A percentile compares a stretch with the other conserved stretches of the same genome.
Evolutionary conservation across 1,139 yeast genomes (phyloP).

Genomic region (Meyerozyma athensensis): DNA sequence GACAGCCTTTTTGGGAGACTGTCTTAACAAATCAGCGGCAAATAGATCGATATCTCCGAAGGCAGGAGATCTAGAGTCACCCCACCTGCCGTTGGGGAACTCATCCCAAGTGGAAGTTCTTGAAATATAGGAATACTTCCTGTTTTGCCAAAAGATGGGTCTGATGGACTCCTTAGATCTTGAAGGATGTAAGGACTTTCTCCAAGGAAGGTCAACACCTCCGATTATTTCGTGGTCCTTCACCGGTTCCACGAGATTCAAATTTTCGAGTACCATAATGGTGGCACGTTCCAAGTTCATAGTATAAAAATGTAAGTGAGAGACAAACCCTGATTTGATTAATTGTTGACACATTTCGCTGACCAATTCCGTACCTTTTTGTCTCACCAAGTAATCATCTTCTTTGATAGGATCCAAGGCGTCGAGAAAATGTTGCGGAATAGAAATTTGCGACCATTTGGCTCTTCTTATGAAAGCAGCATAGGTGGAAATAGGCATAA

Average conservation of each 20-base stretch:
- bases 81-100: constrained; percentile 94
- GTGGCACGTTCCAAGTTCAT: constrained; percentile 94
- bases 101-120: constrained; percentile 95
- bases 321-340: constrained; percentile 66
- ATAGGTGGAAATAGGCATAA: constrained; percentile 96
- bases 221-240: constrained; percentile 38
- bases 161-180: constrained; percentile 80
- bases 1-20: constrained; percentile 71
- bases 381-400: constrained; percentile 85
- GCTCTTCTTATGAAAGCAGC: constrained; percentile 91
- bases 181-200: constrained; percentile 79
- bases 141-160: constrained; percentile 95
- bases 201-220: constrained; percentile 67
- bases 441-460: constrained; percentile 80
- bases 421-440: constrained; percentile 72
- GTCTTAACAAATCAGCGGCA: constrained; percentile 74
- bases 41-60: constrained; percentile 81
- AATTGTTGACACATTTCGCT: constrained; percentile 78
- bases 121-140: constrained; percentile 84
- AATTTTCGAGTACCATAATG: constrained; percentile 75
- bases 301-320: constrained; percentile 91
- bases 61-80: constrained; percentile 90
- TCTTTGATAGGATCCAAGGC: constrained; percentile 80
- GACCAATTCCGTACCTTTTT: constrained; percentile 76
- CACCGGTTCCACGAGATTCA: constrained; percentile 51